These are phyloP conservation scores for Dalbergia cochinchinensis DNA, from an alignment of 306 rosid genomes.

Conservation along the genomic window DNA sequence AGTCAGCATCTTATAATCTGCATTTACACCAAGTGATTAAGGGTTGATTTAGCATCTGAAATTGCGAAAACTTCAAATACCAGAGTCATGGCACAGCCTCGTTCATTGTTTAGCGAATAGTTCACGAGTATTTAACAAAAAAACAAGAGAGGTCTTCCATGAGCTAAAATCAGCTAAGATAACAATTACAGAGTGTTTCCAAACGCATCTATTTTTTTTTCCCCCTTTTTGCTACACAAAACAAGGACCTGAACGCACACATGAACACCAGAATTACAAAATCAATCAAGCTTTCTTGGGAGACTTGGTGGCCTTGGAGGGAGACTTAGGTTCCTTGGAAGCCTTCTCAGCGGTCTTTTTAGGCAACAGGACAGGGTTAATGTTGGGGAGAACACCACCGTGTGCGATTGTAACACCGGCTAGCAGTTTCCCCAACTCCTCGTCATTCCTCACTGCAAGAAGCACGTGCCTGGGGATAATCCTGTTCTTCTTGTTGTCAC, in stretches of 20 bases:
- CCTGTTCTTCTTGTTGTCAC: constrained; percentile 87
- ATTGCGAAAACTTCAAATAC: no score
- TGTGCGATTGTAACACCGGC: constrained; percentile 88
- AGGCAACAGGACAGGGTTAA: constrained; percentile 79
- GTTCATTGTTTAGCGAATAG: neutral
- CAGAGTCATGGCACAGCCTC: no score
- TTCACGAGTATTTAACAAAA: neutral
- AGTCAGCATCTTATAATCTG: neutral
- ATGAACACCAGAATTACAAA: constrained; percentile 50
- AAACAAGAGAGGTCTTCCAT: neutral
- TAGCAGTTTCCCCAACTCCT: constrained; percentile 82
- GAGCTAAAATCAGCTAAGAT: neutral
- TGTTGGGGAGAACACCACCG: constrained; percentile 89
- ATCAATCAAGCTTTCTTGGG: constrained; percentile 68
- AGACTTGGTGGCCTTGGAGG: constrained; percentile 73
- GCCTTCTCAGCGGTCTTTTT: constrained; percentile 63
- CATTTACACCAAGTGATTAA: neutral
- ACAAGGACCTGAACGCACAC: constrained; percentile 18
- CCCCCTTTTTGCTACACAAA: neutral
- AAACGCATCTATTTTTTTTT: neutral
- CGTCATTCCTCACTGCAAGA: constrained; percentile 85
- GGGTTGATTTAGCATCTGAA: neutral
- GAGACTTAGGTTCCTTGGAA: constrained; percentile 70
- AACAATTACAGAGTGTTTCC: neutral
- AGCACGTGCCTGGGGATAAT: constrained; percentile 79